A percentile compares a stretch with the other conserved stretches of the same genome.
phyloP scores from a whole-genome alignment of 1,284 basidiomycete species.

The Cutaneotrichosporon mucoides region DNA sequence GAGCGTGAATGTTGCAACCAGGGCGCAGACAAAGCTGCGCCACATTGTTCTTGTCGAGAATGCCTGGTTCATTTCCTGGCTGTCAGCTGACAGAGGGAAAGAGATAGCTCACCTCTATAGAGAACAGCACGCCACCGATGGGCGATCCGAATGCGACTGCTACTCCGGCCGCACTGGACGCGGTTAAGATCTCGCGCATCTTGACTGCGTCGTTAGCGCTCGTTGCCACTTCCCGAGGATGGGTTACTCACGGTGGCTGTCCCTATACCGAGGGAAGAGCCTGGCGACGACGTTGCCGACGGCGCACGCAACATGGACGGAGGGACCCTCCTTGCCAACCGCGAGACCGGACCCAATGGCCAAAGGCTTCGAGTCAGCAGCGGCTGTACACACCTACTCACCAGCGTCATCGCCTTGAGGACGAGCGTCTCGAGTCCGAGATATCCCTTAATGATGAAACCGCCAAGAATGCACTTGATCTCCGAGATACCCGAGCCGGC shows the following conservation, averaged over 20 bases:
- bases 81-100: not conserved
- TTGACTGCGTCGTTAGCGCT: conserved; percentile 59
- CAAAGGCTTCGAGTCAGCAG: conserved; percentile 63
- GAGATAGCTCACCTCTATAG: conserved; percentile 53
- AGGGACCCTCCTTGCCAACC: conserved; percentile 97
- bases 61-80: conserved; percentile 92
- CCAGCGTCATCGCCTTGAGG: conserved; percentile 87
- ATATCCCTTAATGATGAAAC: conserved; percentile 95
- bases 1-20: conserved; percentile 92
- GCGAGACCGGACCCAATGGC: conserved; percentile 97
- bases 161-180: conserved; percentile 93
- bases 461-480: conserved; percentile 97
- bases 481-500: conserved; percentile 98
- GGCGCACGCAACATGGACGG: conserved; percentile 94
- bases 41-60: conserved; percentile 99
- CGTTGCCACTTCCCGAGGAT: too few species aligned
- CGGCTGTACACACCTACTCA: conserved; percentile 47
- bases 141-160: conserved; percentile 97
- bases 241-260: conserved; percentile 69
- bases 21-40: conserved; percentile 93
- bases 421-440: conserved; percentile 82
- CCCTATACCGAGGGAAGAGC: conserved; percentile 73
- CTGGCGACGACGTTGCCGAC: conserved; percentile 84
- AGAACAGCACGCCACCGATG: conserved; percentile 93
- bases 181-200: conserved; percentile 92